Percentiles rank a stretch among this genome's conserved stretches.
These are phyloP conservation scores for Pichia ethanolica DNA, from an alignment of 805 yeast genomes.

Conservation along the genomic window DNA sequence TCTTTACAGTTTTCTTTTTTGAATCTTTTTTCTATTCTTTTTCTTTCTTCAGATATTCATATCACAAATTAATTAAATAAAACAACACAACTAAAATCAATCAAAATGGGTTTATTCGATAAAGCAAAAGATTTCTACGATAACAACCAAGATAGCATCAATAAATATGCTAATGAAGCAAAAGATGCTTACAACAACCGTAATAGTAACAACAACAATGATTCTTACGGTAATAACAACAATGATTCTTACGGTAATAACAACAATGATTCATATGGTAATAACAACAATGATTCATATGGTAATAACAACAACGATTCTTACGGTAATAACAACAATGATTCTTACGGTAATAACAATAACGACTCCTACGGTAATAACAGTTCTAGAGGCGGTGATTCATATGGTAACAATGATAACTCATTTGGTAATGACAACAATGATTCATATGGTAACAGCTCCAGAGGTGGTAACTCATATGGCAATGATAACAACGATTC, in stretches of 20 bases:
- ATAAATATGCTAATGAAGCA: conserved; percentile 4
- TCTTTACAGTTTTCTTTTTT: too few species aligned
- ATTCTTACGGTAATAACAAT: conserved; percentile 18
- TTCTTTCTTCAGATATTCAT: neutral
- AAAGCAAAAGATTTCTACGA: conserved; percentile 1
- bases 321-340: conserved; percentile 16
- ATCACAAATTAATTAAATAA: neutral
- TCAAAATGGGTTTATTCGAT: conserved; percentile 15
- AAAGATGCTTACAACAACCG: conserved; percentile 5
- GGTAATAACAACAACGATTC: conserved; percentile 17
- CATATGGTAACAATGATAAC: conserved; percentile 26
- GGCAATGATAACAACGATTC: conserved; percentile 18
- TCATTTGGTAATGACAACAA: conserved; percentile 14
- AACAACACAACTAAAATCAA: neutral
- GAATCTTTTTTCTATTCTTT: neutral
- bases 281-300: conserved; percentile 12
- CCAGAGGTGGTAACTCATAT: conserved; percentile 24
- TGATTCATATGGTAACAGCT: conserved; percentile 14
- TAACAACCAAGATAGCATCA: neutral
- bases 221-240: conserved; percentile 28
- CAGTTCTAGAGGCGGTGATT: conserved; percentile 16
- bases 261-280: conserved; percentile 15
- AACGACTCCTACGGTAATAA: conserved; percentile 27
- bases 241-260: conserved; percentile 25
- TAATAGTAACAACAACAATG: conserved; percentile 15